phyloP scores from a whole-genome alignment of 345 rosid species.

The Gossypium sturtianum region DNA sequence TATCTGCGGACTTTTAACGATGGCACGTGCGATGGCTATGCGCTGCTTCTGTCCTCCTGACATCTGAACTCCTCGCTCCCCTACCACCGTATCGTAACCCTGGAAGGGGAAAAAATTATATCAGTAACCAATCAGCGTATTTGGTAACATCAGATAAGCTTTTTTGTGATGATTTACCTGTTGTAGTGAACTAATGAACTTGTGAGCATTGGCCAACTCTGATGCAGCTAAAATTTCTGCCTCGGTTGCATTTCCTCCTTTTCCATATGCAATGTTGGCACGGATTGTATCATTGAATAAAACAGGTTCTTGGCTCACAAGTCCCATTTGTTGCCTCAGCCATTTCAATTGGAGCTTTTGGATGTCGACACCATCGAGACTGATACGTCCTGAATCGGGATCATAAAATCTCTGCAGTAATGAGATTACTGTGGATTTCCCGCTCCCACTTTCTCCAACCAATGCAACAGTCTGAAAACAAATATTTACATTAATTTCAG shows the following conservation, averaged over 20 bases:
- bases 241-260: slow-evolving; percentile 62
- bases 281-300: slow-evolving; percentile 68
- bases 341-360: slow-evolving; percentile 54
- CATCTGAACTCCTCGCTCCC: slow-evolving; percentile 66
- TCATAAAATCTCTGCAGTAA: slow-evolving; percentile 74
- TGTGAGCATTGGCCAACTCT: slow-evolving; percentile 72
- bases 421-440: slow-evolving; percentile 71
- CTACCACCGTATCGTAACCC: slow-evolving; percentile 68
- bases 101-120: slow-evolving; percentile 8
- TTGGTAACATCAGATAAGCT: neutral
- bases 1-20: slow-evolving; percentile 59
- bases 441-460: slow-evolving; percentile 92
- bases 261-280: slow-evolving; percentile 78
- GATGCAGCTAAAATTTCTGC: slow-evolving; percentile 66
- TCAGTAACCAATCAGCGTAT: neutral
- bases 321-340: slow-evolving; percentile 76
- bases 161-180: neutral
- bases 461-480: slow-evolving; percentile 63
- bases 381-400: slow-evolving; percentile 70
- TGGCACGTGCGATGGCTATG: slow-evolving; percentile 71
- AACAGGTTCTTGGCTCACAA: slow-evolving; percentile 81
- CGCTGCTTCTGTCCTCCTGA: slow-evolving; percentile 84
- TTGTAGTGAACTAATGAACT: slow-evolving; percentile 33
- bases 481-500: neutral
- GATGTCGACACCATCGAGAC: slow-evolving; percentile 69